Percentiles rank a stretch among this genome's conserved stretches.
Conservation (phyloP, 306 rosid genomes). For the Vigna trinervia region DNA sequence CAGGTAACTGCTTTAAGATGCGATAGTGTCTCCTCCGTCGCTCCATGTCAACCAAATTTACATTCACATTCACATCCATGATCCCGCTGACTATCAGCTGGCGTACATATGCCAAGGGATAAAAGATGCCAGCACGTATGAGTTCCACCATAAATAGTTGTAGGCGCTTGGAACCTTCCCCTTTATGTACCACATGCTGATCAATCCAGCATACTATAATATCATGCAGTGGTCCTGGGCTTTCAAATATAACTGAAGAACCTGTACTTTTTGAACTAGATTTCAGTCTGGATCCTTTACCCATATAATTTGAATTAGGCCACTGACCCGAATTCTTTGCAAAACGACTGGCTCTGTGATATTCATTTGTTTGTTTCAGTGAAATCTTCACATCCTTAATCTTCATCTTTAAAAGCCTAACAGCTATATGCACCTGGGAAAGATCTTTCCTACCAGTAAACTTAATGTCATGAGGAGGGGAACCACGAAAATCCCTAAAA, state of each 20-base stretch:
- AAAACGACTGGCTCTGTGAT: constrained; percentile 44
- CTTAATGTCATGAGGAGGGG: constrained; percentile 66
- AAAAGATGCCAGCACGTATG: constrained; percentile 75
- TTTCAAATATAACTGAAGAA: constrained; percentile 64
- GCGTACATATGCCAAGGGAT: constrained; percentile 88
- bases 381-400: constrained; percentile 61
- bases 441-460: constrained; percentile 88
- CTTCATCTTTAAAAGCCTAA: constrained; percentile 71
- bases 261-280: constrained; percentile 51
- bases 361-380: constrained; percentile 51
- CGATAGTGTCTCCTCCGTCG: constrained; percentile 73
- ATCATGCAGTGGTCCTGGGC: constrained; percentile 96
- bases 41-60: constrained; percentile 60
- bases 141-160: constrained; percentile 79
- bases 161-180: constrained; percentile 74
- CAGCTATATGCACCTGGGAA: constrained; percentile 79
- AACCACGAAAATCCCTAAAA: constrained; percentile 79
- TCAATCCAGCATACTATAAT: constrained; percentile 96
- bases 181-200: constrained; percentile 82
- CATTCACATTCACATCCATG: constrained; percentile 74
- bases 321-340: constrained; percentile 60
- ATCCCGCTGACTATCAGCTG: constrained; percentile 94
- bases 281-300: constrained; percentile 49
- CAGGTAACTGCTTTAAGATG: constrained; percentile 80
- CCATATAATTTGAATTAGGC: constrained; percentile 48